Percentiles rank a stretch among this genome's conserved stretches.
phyloP scores from a whole-genome alignment of 306 rosid genomes.

The Vigna hirtella region DNA sequence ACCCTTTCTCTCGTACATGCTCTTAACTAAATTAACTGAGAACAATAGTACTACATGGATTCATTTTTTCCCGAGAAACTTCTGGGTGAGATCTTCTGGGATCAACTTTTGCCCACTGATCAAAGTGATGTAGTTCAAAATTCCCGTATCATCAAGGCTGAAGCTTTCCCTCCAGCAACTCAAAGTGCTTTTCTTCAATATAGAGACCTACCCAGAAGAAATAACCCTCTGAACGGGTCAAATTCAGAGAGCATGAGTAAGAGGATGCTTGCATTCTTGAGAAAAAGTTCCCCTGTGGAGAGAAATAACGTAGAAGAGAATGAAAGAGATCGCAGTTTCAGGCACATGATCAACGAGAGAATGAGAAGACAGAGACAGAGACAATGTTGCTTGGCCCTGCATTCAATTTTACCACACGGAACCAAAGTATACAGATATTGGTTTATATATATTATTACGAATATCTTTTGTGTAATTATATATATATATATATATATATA shows the following conservation, averaged over 20 bases:
- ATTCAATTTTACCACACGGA: slow-evolving; percentile 69
- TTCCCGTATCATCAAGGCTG: slow-evolving; percentile 10
- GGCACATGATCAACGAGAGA: slow-evolving; percentile 79
- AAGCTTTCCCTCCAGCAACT: slow-evolving; percentile 26
- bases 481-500: too few species aligned
- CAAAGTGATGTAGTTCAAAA: slow-evolving; percentile 44
- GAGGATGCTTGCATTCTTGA: slow-evolving; percentile 57
- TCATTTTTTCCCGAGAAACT: slow-evolving; percentile 44
- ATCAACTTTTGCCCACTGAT: slow-evolving; percentile 21
- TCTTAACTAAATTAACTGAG: background rate
- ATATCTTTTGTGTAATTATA: too few species aligned
- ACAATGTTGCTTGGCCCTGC: slow-evolving; percentile 58
- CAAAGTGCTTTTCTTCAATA: slow-evolving; percentile 61
- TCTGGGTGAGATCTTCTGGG: slow-evolving; percentile 57
- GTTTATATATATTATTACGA: background rate
- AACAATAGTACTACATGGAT: slow-evolving; percentile 38
- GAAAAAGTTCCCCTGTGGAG: slow-evolving; percentile 31
- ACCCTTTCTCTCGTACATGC: slow-evolving; percentile 1
- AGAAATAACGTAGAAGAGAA: slow-evolving; percentile 9
- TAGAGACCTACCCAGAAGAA: slow-evolving; percentile 34
- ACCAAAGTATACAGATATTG: slow-evolving; percentile 54
- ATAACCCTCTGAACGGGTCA: background rate
- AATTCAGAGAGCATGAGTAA: slow-evolving; percentile 45
- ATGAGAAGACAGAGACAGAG: slow-evolving; percentile 75
- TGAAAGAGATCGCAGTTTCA: slow-evolving; percentile 54